Percentiles rank a stretch among this genome's conserved stretches.
phyloP scores from a whole-genome alignment of 1,284 basidiomycete genomes.

The Ceratobasidium sp. region DNA sequence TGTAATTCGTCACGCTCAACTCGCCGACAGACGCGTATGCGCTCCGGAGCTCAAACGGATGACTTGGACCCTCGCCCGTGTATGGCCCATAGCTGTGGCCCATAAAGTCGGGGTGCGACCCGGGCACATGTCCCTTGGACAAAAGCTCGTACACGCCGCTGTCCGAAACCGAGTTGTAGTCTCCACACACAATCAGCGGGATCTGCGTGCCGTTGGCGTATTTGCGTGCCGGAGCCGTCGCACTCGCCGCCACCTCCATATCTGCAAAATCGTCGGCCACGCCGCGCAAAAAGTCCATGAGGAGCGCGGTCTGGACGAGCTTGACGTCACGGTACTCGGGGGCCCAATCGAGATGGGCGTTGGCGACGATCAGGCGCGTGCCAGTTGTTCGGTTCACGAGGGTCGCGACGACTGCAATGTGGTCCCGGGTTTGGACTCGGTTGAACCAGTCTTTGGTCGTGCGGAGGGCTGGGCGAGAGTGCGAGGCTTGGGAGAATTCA shows the following conservation, averaged over 20 bases:
- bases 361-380: conserved; percentile 88
- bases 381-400: conserved; percentile 91
- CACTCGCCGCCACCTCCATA: conserved; percentile 55
- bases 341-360: conserved; percentile 96
- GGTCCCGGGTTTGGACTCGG: conserved; percentile 95
- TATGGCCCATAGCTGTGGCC: conserved; percentile 91
- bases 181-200: conserved; percentile 91
- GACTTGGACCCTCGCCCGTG: conserved; percentile 89
- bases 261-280: conserved; percentile 83
- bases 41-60: conserved; percentile 85
- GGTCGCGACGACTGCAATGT: conserved; percentile 90
- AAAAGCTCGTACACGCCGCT: conserved; percentile 96
- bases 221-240: conserved; percentile 52
- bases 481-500: conserved; percentile 94
- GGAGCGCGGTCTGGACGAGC: conserved; percentile 92
- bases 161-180: conserved; percentile 91
- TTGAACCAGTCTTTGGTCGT: conserved; percentile 99
- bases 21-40: conserved; percentile 81
- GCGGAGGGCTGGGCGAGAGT: conserved; percentile 95
- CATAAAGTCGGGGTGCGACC: conserved; percentile 94
- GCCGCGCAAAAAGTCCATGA: conserved; percentile 95
- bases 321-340: conserved; percentile 96
- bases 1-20: conserved; percentile 90
- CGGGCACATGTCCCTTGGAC: conserved; percentile 75
- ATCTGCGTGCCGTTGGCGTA: conserved; percentile 91